phyloP scores from a whole-genome alignment of 345 rosid genomes.

The Rhizophora apiculata region DNA sequence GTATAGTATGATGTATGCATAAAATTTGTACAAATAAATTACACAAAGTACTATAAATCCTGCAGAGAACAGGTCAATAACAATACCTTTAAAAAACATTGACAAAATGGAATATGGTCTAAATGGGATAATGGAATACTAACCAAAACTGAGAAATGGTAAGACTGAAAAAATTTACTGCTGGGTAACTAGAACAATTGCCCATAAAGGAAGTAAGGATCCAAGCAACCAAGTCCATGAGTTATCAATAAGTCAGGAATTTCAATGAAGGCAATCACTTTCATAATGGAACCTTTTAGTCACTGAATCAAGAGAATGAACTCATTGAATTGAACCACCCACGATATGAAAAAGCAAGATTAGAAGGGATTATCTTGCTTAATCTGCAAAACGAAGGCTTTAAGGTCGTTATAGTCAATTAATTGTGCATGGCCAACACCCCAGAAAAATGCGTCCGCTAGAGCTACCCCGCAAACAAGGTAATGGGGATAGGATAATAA shows the following conservation, averaged over 20 bases:
- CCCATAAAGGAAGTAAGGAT: background rate
- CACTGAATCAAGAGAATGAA: slow-evolving; percentile 14
- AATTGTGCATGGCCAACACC: slow-evolving; percentile 20
- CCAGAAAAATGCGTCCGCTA: slow-evolving; percentile 19
- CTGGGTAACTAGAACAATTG: background rate
- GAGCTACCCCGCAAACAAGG: slow-evolving; percentile 25
- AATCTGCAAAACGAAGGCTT: slow-evolving; percentile 27
- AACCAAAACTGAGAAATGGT: background rate
- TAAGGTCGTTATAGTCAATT: slow-evolving; percentile 37
- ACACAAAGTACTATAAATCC: background rate
- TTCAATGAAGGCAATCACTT: slow-evolving; percentile 20
- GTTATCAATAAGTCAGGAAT: background rate
- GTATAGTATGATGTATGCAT: slow-evolving; percentile 33
- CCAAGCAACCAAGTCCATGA: background rate
- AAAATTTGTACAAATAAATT: too few relatives aligned
- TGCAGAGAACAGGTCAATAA: background rate
- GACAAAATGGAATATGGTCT: background rate
- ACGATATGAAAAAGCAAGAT: slow-evolving; percentile 10
- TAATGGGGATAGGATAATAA: slow-evolving; percentile 32
- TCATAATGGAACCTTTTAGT: slow-evolving; percentile 9
- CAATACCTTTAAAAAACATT: slow-evolving; percentile 4
- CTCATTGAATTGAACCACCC: slow-evolving; percentile 20
- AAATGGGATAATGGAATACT: background rate
- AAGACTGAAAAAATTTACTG: background rate
- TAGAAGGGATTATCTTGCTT: slow-evolving; percentile 14